Evolutionary conservation across 2,329 filamentous ascomycete genomes (phyloP).

Genomic region (Rutstroemia sp.): DNA sequence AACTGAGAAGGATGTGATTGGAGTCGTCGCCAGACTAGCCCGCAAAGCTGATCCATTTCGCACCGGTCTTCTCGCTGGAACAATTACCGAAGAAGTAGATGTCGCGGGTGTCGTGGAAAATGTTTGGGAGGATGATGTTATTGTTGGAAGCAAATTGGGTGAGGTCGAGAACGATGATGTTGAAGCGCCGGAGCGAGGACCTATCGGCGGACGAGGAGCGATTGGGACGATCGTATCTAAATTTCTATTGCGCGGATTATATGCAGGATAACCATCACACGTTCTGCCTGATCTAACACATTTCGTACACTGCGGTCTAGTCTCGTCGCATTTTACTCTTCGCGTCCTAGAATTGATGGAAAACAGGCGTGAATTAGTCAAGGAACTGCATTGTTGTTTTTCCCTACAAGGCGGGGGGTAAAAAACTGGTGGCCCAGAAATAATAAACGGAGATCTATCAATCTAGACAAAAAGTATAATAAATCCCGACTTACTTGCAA

Average conservation of each 20-base stretch:
- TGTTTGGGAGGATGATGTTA: conserved; percentile 3
- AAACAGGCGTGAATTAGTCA: conserved; percentile 5
- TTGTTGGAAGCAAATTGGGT: no score
- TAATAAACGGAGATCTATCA: no score
- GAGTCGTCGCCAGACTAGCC: conserved; percentile 2
- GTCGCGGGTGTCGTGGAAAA: conserved; percentile 2
- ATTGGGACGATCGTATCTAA: conserved; percentile 18
- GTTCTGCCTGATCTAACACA: conserved; percentile 50
- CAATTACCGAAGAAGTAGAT: neutral
- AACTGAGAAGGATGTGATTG: neutral
- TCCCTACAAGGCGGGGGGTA: neutral
- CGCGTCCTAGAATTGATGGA: conserved; percentile 38
- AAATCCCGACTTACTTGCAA: conserved; percentile 50
- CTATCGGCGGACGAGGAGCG: conserved; percentile 16
- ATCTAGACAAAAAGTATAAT: no score
- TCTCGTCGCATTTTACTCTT: conserved; percentile 61
- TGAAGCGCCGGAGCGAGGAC: neutral
- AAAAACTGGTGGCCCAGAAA: neutral
- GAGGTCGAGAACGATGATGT: no score
- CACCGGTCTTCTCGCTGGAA: neutral
- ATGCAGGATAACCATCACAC: conserved; percentile 51
- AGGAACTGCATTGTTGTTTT: neutral
- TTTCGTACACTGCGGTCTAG: conserved; percentile 51
- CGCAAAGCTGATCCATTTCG: neutral
- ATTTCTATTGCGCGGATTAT: conserved; percentile 15